Conservation (phyloP, 441 rosid genomes). For the Dalechampia spathulata region DNA sequence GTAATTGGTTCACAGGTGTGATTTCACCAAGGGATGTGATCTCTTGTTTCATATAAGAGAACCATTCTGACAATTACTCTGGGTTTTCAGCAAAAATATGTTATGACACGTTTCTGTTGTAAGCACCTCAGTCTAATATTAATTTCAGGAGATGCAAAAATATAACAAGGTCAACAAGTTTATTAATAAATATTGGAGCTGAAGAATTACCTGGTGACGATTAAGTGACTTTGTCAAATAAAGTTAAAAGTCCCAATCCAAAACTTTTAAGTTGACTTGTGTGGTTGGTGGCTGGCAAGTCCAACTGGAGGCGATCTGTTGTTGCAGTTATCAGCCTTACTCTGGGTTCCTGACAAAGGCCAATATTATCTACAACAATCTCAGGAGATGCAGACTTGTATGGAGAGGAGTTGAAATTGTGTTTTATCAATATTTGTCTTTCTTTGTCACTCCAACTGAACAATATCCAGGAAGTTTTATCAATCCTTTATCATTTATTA, state of each 20-base stretch:
- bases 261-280: too few relatives aligned
- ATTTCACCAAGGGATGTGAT: slow-evolving; percentile 80
- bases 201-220: too few relatives aligned
- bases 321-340: too few relatives aligned
- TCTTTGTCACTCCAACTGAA: slow-evolving; percentile 26
- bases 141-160: background rate
- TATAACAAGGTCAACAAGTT: background rate
- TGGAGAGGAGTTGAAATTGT: slow-evolving; percentile 2
- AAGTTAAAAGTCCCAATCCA: too few relatives aligned
- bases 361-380: too few relatives aligned
- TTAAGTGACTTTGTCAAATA: too few relatives aligned
- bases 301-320: too few relatives aligned
- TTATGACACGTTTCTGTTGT: slow-evolving; percentile 12
- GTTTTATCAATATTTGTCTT: slow-evolving; percentile 3
- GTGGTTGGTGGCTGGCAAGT: too few relatives aligned
- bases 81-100: slow-evolving; percentile 50
- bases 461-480: slow-evolving; percentile 36
- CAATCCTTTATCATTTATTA: slow-evolving; percentile 32
- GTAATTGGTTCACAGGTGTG: slow-evolving; percentile 43
- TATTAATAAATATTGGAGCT: too few relatives aligned
- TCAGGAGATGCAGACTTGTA: too few relatives aligned
- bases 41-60: slow-evolving; percentile 70
- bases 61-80: slow-evolving; percentile 45
- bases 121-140: slow-evolving; percentile 8
- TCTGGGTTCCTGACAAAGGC: too few relatives aligned